Evolutionary conservation across 2,329 filamentous ascomycete species (phyloP).

Genomic region (Xenoacremonium recifei): DNA sequence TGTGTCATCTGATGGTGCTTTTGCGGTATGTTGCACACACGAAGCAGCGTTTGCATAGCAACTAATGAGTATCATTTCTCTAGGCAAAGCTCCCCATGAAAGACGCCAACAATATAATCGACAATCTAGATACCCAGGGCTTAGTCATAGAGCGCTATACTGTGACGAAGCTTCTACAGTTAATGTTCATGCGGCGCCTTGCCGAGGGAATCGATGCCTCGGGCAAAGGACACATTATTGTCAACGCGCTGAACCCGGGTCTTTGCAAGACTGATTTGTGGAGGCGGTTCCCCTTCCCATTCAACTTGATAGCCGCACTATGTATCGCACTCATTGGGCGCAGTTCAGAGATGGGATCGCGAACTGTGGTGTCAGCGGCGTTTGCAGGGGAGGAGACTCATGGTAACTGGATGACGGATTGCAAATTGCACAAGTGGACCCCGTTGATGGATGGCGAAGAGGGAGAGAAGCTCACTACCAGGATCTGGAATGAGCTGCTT

Average conservation of each 20-base stretch:
- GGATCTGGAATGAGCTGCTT: conserved; percentile 42
- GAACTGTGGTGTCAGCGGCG: conserved; percentile 37
- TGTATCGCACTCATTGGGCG: conserved; percentile 29
- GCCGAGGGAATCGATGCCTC: conserved; percentile 30
- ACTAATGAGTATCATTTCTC: conserved; percentile 33
- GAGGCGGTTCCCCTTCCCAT: conserved; percentile 28
- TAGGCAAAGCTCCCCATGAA: too few relatives aligned
- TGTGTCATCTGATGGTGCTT: conserved; percentile 36
- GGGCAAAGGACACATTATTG: conserved; percentile 31
- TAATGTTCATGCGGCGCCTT: conserved; percentile 30
- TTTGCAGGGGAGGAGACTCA: conserved; percentile 37
- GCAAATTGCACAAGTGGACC: conserved; percentile 22
- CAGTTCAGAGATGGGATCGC: conserved; percentile 37
- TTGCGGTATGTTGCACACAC: conserved; percentile 8
- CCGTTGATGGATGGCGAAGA: conserved; percentile 30
- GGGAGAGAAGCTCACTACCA: conserved; percentile 34
- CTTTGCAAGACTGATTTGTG: conserved; percentile 42
- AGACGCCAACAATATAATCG: conserved; percentile 30
- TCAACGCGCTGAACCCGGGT: conserved; percentile 41
- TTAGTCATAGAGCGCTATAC: conserved; percentile 24
- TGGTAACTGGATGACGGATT: conserved; percentile 40
- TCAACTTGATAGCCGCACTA: conserved; percentile 20
- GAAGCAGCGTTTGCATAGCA: not conserved
- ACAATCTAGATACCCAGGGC: conserved; percentile 27
- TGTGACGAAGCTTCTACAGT: conserved; percentile 30